Evolutionary conservation across 2,329 filamentous ascomycete genomes (phyloP), one percentile per base, ranked within the genome.

Genomic region (Nectriaceae sp.): DNA sequence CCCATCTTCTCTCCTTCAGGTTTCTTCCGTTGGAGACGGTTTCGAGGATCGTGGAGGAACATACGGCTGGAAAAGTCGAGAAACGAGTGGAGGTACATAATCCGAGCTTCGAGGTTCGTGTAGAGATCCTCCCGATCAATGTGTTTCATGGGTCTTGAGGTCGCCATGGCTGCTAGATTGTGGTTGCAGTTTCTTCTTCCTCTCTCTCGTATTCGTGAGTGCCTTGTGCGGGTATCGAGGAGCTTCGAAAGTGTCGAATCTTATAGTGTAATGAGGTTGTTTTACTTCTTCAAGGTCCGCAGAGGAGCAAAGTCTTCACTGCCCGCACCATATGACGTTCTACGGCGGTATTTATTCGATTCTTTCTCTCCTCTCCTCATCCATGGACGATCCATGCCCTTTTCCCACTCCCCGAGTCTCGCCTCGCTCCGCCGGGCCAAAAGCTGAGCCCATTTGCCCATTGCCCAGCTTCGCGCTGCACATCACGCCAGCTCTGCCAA

Each of bases 1-100:
- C 44, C 29, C 33, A 31, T 1, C 18, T 5, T 31, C n/a, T 33
- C 5, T 4, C 3, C 3, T 21, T 29, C 16, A 11, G 18, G 18
- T 38, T 11, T 11, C 36, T 13, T 33, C 11, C 3, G 1, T 38
- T 18, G 16, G 2, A 2, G 4, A 29, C 33, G n/a, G 16, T 36
- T 16, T 36, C 8, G 16, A 36, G 33, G 15, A 18, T 37, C 4
- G 11, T 11, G 5, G n/a, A 16, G 20, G 5, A 11, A 68, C 83
- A 42, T 74, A 89, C 87, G 76, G 51, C 81, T 80, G 59, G 80
- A 84, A 63, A 90, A 91, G 62, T 91, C 88, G 21, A 91, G 79
- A 51, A 91, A 90, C 22, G 82, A 83, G 59, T 90, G 87, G 2
- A 91, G 76, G 54, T 90, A 91, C 43, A 81, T 80, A 50, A 91